Percentiles rank a stretch among this genome's conserved stretches.
These are phyloP conservation scores for Teratosphaeria epicoccoides DNA, from an alignment of 2,329 filamentous ascomycete species.

Conservation along the genomic window DNA sequence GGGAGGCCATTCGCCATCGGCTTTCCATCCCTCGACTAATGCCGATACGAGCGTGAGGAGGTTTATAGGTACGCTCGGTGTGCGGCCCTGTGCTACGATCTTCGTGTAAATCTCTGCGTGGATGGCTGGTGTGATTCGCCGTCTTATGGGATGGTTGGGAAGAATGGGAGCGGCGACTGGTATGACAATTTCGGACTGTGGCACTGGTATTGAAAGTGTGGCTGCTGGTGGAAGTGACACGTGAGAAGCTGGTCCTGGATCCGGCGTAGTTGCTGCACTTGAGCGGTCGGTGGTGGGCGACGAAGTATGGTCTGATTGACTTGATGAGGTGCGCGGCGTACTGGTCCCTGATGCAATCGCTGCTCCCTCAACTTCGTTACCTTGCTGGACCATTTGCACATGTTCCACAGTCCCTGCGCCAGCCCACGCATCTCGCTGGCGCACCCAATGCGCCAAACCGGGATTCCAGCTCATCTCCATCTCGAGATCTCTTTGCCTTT, in stretches of 20 bases:
- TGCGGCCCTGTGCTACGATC: conserved; percentile 67
- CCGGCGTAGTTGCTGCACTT: conserved; percentile 11
- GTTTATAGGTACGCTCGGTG: conserved; percentile 81
- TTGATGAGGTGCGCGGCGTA: conserved; percentile 11
- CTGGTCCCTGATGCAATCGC: conserved; percentile 17
- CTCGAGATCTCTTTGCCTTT: conserved; percentile 28
- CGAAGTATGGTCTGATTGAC: conserved; percentile 8
- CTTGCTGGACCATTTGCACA: conserved; percentile 6
- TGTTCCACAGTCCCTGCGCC: conserved; percentile 52
- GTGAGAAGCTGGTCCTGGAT: conserved; percentile 3
- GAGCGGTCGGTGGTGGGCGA: conserved; percentile 19
- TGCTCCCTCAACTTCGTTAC: conserved; percentile 9
- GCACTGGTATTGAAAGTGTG: conserved; percentile 4
- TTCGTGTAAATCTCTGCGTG: conserved; percentile 85
- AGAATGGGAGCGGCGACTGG: conserved; percentile 66
- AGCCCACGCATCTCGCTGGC: conserved; percentile 74
- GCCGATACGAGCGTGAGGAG: conserved; percentile 68
- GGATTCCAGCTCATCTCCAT: conserved; percentile 57
- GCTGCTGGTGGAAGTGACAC: conserved; percentile 7
- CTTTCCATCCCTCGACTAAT: conserved; percentile 83
- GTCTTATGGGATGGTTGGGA: conserved; percentile 65
- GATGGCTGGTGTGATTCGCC: conserved; percentile 59
- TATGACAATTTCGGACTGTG: conserved; percentile 37
- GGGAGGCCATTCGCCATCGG: conserved; percentile 87
- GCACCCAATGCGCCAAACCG: conserved; percentile 68